Base-by-base conservation (phyloP, 83 land plant species). In the Picea abies region DNA sequence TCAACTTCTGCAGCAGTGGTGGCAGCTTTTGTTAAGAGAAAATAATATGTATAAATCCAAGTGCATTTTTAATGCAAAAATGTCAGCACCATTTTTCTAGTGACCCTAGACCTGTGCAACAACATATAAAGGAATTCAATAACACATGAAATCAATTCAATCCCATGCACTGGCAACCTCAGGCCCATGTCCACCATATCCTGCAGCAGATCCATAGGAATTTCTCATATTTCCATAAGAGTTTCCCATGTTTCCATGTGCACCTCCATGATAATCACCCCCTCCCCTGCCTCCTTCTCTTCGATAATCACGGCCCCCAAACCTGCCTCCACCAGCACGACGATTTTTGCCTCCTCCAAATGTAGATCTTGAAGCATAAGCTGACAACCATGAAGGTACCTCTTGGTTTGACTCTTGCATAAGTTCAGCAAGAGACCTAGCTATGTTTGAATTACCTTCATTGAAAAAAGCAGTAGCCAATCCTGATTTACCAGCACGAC, bases 341-440 rank as follows among this genome's bases (percentile, higher is more conserved):
- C 86, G 80, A 47, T 84, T 91, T 66, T 44, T 69, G 37, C 85
- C 82, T 70, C 86, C 86, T 20, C 83, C 84, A 84, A 61, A 79
- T 26, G 81, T n/a, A 37, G 87, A 76, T 60, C 88, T 68, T 14
- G 86, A 78, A 52, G 92, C 88, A 80, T 80, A 90, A 2, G 80
- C 82, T 4, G 62, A 81, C 22, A 91, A 86, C 93, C 93, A 91
- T 17, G 47, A 84, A 61, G 93, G 93, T 11, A 91, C 93, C 82
- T 89, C 91, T 60, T 91, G 93, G 44, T 89, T 91, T 63, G 93
- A 63, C 80, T 91, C 92, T 68, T 86, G 88, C 92, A 91, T 89
- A 25, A 91, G 89, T 19, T 91, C 93, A 66, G 84, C 81, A 66
- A 91, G 80, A 3, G 91, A 44, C 83, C 82, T 89, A 14, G 93